Base-by-base conservation (phyloP, 2,329 filamentous ascomycete genomes). In the Eutypella sp. region DNA sequence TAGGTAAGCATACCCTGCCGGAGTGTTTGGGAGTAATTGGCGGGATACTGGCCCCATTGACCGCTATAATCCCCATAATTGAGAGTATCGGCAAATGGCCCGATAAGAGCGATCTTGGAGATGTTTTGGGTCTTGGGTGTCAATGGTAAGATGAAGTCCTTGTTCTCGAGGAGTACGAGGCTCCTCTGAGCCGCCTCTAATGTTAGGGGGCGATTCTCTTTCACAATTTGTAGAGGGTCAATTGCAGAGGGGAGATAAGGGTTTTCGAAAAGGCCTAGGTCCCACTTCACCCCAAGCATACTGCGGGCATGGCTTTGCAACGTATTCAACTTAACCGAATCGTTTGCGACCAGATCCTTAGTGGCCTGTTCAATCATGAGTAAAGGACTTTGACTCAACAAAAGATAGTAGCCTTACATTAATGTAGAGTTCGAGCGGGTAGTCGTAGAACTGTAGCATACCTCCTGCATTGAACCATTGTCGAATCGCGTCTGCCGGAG, bases 401-500 rank as follows among this genome's bases (percentile, higher is more conserved):
- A 11, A 25, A 9, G 4, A 25, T 6, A 15, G 15, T 5, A 8
- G 11, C 4, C 18, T 47, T 22, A 63, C 59, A 38, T 69, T 64
- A 22, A 71, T 55, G 36, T 66, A 69, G 7, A 58, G 54, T 10
- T 67, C 62, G 13, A 73, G 47, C 2, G 68, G 62, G 47, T 68
- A 72, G 47, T 72, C 69, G 40, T 73, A 73, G 46, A 67, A 73
- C 42, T 72, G 70, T 2, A 71, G 55, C 67, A 72, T 72, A 1
- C 68, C 67, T 27, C 70, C 70, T 3, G 67, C 67, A 43, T 69
- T 69, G 43, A 69, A 69, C 68, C 68, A 73, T 40, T 73, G 69
- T 3, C 54, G 55, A 27, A 73, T 68, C 3, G 64, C 65, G 50
- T 68, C 66, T 7, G 63, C 66, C 1, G 65, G 63, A 7, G 63